Conservation (phyloP, 2,329 filamentous ascomycete genomes). For the Fusarium sp. region DNA sequence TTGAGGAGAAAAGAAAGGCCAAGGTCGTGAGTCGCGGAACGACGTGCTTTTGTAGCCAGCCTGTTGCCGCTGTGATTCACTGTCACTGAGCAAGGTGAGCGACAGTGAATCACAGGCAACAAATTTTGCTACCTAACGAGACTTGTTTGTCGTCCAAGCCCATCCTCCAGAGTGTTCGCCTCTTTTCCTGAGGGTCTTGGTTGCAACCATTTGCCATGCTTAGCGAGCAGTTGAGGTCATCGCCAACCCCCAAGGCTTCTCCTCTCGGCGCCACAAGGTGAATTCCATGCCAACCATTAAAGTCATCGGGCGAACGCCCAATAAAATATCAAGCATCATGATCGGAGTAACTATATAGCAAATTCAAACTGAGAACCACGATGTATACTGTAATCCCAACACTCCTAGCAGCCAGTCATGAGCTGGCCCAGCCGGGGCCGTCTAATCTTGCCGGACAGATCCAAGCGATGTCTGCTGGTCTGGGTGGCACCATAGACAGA, state of each 20-base stretch:
- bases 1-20: neutral
- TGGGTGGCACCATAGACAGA: too few relatives aligned
- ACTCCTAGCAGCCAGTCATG: neutral
- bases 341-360: neutral
- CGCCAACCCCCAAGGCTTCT: neutral
- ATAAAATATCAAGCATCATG: neutral
- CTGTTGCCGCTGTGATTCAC: neutral
- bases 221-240: neutral
- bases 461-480: too few relatives aligned
- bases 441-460: too few relatives aligned
- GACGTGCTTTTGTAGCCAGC: neutral
- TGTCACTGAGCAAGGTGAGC: neutral
- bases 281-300: neutral
- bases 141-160: neutral
- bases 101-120: neutral
- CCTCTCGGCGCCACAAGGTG: neutral
- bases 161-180: neutral
- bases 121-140: neutral
- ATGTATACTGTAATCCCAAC: neutral
- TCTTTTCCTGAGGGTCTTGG: neutral
- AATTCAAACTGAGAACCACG: neutral
- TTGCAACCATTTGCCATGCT: neutral
- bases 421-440: too few relatives aligned
- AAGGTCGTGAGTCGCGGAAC: neutral
- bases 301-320: neutral